These are phyloP conservation scores for Coleophoma crateriformis DNA, from an alignment of 2,329 filamentous ascomycete species.

Conservation along the genomic window DNA sequence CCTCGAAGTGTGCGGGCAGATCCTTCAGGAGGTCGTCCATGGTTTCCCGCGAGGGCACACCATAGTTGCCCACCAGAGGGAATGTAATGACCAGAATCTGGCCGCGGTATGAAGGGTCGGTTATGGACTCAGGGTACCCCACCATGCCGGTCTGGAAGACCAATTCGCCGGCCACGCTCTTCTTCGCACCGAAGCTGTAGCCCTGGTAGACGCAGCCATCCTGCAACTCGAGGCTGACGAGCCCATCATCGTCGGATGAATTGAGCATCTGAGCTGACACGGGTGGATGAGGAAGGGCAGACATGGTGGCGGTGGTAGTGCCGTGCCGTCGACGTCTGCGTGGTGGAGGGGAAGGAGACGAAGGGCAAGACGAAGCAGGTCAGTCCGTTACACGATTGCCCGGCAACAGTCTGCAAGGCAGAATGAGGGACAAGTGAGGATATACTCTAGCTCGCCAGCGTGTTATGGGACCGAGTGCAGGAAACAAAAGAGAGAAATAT, in stretches of 20 bases:
- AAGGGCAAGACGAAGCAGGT: too few relatives aligned
- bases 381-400: background rate
- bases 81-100: conserved; percentile 97
- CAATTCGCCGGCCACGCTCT: conserved; percentile 91
- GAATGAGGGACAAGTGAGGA: conserved; percentile 3
- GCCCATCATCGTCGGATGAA: conserved; percentile 41
- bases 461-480: background rate
- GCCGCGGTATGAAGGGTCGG: conserved; percentile 80
- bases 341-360: too few relatives aligned
- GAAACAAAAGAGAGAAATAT: background rate
- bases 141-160: conserved; percentile 99
- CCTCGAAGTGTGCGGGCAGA: conserved; percentile 89
- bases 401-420: conserved; percentile 13
- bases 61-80: conserved; percentile 94
- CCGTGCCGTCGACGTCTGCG: too few relatives aligned
- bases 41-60: conserved; percentile 81
- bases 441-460: background rate
- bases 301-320: conserved; percentile 1
- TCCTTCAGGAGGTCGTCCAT: conserved; percentile 81
- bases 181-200: conserved; percentile 92
- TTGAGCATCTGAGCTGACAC: conserved; percentile 17
- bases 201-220: conserved; percentile 90
- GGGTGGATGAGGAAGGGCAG: conserved; percentile 14
- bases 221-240: conserved; percentile 85
- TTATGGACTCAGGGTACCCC: conserved; percentile 91